Conservation (phyloP, 345 rosid genomes). For the Psidium friedrichsthalianum region DNA sequence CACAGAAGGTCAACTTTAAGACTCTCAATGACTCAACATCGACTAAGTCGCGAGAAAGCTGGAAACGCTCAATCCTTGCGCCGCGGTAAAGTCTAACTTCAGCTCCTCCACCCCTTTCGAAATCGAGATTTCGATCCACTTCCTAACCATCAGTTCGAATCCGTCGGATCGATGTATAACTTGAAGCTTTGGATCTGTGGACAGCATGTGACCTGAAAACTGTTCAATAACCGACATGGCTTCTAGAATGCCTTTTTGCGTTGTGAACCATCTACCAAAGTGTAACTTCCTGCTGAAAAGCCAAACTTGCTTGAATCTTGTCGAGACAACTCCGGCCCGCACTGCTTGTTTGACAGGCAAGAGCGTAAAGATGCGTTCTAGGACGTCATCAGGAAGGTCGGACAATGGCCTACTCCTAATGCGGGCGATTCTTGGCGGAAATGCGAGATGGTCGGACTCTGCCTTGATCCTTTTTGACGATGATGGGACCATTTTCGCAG, state of each 20-base stretch:
- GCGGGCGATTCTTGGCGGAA: neutral
- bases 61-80: neutral
- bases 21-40: neutral
- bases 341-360: neutral
- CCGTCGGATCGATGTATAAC: neutral
- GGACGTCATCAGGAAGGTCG: neutral
- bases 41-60: neutral
- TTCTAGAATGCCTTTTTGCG: neutral
- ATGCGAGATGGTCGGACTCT: neutral
- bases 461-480: neutral
- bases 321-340: neutral
- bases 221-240: neutral
- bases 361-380: neutral
- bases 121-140: slow-evolving; percentile 2
- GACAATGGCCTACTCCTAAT: neutral
- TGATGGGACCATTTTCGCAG: neutral
- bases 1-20: neutral
- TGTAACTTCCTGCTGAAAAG: neutral
- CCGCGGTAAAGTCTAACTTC: slow-evolving; percentile 3
- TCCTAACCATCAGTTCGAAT: neutral
- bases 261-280: neutral
- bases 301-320: neutral
- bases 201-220: neutral
- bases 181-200: neutral
- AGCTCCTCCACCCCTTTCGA: slow-evolving; percentile 17